Evolutionary conservation across 164 flowering plant species (phyloP).

Genomic region (grape (Vitis vinifera)): ASM3070453v1 NC_081817.1:29533501-29534000

Average conservation of each 20-base stretch:
- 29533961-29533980: too few relatives aligned
- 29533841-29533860: neutral
- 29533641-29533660: conserved; percentile 95
- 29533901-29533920: neutral
- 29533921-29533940: neutral
- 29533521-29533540: conserved; percentile 81
- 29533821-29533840: neutral
- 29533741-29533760: neutral
- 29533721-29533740: neutral
- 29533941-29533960: neutral
- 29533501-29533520: conserved; percentile 89
- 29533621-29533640: conserved; percentile 87
- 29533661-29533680: conserved; percentile 50
- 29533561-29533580: neutral
- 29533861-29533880: neutral
- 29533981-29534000: too few relatives aligned
- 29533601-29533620: conserved; percentile 67
- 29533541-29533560: neutral
- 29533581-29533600: neutral
- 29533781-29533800: too few relatives aligned
- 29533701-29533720: neutral
- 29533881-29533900: neutral
- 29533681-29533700: neutral
- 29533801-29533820: neutral
- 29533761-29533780: too few relatives aligned